Conservation (phyloP, 2,329 filamentous ascomycete species). For the Phaeosphaeria sp. region DNA sequence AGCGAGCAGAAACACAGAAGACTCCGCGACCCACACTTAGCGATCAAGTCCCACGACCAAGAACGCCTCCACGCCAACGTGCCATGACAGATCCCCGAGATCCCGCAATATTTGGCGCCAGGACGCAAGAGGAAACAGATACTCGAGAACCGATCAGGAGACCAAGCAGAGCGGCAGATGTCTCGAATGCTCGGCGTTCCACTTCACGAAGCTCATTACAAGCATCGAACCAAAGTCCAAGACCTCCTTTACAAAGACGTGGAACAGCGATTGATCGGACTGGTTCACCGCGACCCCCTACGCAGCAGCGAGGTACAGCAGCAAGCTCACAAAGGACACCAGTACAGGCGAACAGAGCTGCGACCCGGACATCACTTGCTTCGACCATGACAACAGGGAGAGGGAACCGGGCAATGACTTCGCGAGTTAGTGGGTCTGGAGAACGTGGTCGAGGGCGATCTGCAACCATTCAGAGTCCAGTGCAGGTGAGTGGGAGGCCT, state of each 20-base stretch:
- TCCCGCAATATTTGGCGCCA: conserved; percentile 6
- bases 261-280: conserved; percentile 8
- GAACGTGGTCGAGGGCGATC: neutral
- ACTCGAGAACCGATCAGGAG: neutral
- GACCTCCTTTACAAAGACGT: conserved; percentile 6
- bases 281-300: neutral
- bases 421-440: conserved; percentile 5
- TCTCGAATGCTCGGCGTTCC: neutral
- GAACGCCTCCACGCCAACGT: conserved; percentile 11
- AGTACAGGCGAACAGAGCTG: conserved; percentile 9
- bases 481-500: neutral
- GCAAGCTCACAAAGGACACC: conserved; percentile 10
- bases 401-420: conserved; percentile 19
- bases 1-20: neutral
- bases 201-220: conserved; percentile 7
- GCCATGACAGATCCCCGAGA: conserved; percentile 5
- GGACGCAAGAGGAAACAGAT: neutral
- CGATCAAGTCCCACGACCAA: neutral
- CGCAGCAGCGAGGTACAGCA: neutral
- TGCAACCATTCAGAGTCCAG: neutral
- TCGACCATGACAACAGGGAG: conserved; percentile 30
- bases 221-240: neutral
- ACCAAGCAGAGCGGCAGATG: neutral
- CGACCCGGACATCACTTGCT: conserved; percentile 16
- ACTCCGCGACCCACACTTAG: neutral